Evolutionary conservation across 1,284 basidiomycete species (phyloP).

Genomic region (Chiua sp.): DNA sequence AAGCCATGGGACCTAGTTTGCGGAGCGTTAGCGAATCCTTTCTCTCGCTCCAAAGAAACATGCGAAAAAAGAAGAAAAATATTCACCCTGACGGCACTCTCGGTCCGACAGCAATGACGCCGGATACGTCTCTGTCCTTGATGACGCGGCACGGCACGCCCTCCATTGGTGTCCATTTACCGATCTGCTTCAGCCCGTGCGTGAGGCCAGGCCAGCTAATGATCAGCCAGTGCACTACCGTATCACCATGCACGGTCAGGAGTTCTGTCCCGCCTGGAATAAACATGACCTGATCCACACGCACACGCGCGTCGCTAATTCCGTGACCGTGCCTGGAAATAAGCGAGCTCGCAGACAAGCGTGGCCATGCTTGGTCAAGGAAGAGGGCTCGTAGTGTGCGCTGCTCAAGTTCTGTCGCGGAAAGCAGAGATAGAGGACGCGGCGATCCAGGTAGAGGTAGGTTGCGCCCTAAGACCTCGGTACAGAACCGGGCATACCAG

Average conservation of each 20-base stretch:
- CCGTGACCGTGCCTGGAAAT: slow-evolving; percentile 2
- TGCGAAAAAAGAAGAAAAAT: background rate
- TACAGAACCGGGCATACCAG: slow-evolving; percentile 27
- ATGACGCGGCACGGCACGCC: slow-evolving; percentile 26
- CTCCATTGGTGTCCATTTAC: slow-evolving; percentile 21
- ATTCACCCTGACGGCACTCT: slow-evolving; percentile 16
- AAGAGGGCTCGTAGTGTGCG: slow-evolving; percentile 34
- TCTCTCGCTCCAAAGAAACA: background rate
- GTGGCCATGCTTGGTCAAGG: slow-evolving; percentile 30
- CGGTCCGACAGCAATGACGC: slow-evolving; percentile 27
- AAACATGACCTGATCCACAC: slow-evolving; percentile 36
- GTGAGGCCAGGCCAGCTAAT: slow-evolving; percentile 17
- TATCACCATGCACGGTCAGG: slow-evolving; percentile 33
- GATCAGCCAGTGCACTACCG: slow-evolving; percentile 29
- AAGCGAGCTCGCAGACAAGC: slow-evolving; percentile 16
- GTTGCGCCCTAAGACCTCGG: slow-evolving; percentile 26
- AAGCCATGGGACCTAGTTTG: slow-evolving; percentile 18
- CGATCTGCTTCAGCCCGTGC: slow-evolving; percentile 23
- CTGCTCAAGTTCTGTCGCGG: slow-evolving; percentile 27
- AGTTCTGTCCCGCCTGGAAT: slow-evolving; percentile 31
- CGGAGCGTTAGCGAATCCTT: slow-evolving; percentile 1
- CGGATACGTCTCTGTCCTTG: slow-evolving; percentile 22
- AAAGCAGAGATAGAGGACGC: slow-evolving; percentile 17
- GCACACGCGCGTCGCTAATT: background rate
- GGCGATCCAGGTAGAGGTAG: slow-evolving; percentile 26